These are phyloP conservation scores for Xylaria arbuscula DNA, from an alignment of 2,329 filamentous ascomycete genomes.

Conservation along the genomic window DNA sequence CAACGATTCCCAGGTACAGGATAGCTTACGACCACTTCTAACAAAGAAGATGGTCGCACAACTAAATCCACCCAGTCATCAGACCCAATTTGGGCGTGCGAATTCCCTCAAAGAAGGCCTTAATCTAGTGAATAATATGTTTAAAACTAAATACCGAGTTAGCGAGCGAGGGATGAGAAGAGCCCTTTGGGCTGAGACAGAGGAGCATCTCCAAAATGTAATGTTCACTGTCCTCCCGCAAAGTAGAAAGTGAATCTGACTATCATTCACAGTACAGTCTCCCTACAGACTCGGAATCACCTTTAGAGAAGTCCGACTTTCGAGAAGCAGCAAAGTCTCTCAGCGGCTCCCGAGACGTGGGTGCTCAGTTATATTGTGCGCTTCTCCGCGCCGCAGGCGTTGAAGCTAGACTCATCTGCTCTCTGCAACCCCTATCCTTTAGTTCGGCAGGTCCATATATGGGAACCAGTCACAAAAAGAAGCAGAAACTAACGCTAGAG, in stretches of 20 bases:
- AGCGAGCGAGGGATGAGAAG: constrained; percentile 76
- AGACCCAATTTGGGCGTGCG: constrained; percentile 80
- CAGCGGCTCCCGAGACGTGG: constrained; percentile 87
- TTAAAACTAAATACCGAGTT: constrained; percentile 75
- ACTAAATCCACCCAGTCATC: constrained; percentile 73
- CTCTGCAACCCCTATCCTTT: constrained; percentile 84
- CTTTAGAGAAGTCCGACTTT: constrained; percentile 79
- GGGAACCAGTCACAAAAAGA: constrained; percentile 54
- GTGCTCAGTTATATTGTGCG: constrained; percentile 90
- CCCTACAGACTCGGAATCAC: constrained; percentile 72
- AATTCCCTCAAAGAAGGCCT: constrained; percentile 83
- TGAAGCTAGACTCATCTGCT: constrained; percentile 86
- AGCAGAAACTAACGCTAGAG: constrained; percentile 47
- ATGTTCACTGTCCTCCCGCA: constrained; percentile 41
- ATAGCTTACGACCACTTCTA: constrained; percentile 71
- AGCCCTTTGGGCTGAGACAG: constrained; percentile 79
- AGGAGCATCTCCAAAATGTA: constrained; percentile 69
- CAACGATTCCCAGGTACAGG: constrained; percentile 78
- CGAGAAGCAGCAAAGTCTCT: constrained; percentile 73
- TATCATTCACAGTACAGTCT: constrained; percentile 60
- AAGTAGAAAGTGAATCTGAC: constrained; percentile 31
- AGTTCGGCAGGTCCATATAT: constrained; percentile 63
- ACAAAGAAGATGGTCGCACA: constrained; percentile 72
- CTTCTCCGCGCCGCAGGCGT: constrained; percentile 85
- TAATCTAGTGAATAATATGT: constrained; percentile 73